Evolutionary conservation across 352 stramenopile genomes (phyloP), one percentile per base, ranked within the genome.

Genomic region (Globisporangium emineosum): DNA sequence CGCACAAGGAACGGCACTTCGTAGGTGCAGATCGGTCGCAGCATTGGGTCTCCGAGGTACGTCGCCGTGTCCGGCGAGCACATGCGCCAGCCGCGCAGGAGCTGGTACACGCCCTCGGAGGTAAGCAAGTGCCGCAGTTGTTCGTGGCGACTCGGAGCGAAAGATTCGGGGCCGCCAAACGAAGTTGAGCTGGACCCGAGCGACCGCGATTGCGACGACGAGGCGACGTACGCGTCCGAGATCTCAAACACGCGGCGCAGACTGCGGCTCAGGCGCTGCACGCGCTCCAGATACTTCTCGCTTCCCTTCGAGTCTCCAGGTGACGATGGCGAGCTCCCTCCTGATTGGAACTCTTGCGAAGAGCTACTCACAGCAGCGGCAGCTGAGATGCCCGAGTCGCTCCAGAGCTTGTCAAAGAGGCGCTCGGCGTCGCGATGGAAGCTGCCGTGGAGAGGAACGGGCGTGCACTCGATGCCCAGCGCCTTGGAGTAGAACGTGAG

Each of bases 21-120:
- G 60, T 82, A 92, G 45, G 83, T 91, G 52, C 85, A 88, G 73
- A 96, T 94, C 17, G 88, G 86, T 2, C 85, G 81, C 9, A 94
- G 69, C 81, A 96, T 94, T 17, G 88, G 88, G 63, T 96, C 88
- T 32, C 88, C 88, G 23, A 92, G 67, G 68, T 90, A 96, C 57
- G 73, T 64, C 8, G 79, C 72, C 9, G 73, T 70, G 33, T 93
- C 81, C 0, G 86, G 69, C 4, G 85, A 88, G 72, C 87, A 94
- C 62, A 91, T 66, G n/a, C 87, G 87, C 57, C 89, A 69, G 19
- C 87, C 87, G 49, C 77, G 66, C 57, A 78, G 69, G 13, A 96
- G 67, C 67, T 96, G 82, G n/a, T 71, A 74, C 0, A 92, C 59
- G 2, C 87, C 87, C 33, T 81, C 74, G 3, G 54, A 64, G 32